Evolutionary conservation across 2,329 filamentous ascomycete species (phyloP).

Genomic region (Didymellaceae sp.): DNA sequence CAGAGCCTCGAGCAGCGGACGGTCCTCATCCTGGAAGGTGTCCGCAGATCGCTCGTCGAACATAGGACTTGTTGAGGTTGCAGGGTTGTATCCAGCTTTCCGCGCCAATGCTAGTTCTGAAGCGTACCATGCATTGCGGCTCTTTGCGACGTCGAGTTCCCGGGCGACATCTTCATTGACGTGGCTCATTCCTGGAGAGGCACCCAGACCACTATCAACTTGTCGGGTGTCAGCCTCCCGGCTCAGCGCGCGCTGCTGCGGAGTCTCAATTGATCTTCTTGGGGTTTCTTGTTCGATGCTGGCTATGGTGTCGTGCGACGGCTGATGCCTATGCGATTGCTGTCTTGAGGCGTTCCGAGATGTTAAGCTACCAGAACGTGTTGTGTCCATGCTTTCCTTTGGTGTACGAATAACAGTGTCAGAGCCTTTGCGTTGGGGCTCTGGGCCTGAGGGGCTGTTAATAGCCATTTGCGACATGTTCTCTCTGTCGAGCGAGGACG

Average conservation of each 20-base stretch:
- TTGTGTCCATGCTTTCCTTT: conserved; percentile 47
- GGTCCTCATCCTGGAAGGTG: conserved; percentile 88
- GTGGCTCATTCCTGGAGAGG: conserved; percentile 64
- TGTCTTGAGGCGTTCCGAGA: conserved; percentile 49
- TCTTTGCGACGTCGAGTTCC: conserved; percentile 84
- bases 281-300: conserved; percentile 57
- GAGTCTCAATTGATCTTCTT: conserved; percentile 41
- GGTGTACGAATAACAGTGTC: conserved; percentile 37
- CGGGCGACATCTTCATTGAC: conserved; percentile 79
- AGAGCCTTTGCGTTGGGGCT: conserved; percentile 39
- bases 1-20: conserved; percentile 88
- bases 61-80: conserved; percentile 70
- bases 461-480: conserved; percentile 56
- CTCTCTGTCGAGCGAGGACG: conserved; percentile 55
- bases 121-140: conserved; percentile 94
- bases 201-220: conserved; percentile 66
- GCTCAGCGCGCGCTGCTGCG: conserved; percentile 38
- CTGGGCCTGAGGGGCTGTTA: conserved; percentile 38
- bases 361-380: conserved; percentile 41
- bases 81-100: conserved; percentile 85
- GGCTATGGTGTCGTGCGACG: conserved; percentile 63
- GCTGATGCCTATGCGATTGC: conserved; percentile 59
- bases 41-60: conserved; percentile 79
- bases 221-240: conserved; percentile 50
- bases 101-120: conserved; percentile 91